These are phyloP conservation scores for Ramularia endophylla DNA, from an alignment of 2,329 filamentous ascomycete genomes.

Conservation along the genomic window DNA sequence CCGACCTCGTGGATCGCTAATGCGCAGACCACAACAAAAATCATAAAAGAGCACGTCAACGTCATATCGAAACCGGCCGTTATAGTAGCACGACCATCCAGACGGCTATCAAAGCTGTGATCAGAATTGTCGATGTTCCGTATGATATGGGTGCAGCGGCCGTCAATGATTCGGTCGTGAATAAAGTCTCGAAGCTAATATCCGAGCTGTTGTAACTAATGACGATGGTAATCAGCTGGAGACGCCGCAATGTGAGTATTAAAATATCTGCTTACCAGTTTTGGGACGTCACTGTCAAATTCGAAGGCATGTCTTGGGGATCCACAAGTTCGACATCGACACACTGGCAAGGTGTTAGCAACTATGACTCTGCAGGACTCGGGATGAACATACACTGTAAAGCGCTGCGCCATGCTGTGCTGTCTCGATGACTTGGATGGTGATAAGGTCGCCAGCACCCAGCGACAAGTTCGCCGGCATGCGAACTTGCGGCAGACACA, in stretches of 20 bases:
- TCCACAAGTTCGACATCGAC: conserved; percentile 91
- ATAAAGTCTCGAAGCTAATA: conserved; percentile 71
- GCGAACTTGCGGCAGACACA: conserved; percentile 86
- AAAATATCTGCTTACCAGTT: conserved; percentile 54
- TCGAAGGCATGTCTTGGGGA: conserved; percentile 60
- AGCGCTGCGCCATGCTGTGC: conserved; percentile 78
- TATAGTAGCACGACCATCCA: neutral
- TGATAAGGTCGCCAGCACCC: conserved; percentile 80
- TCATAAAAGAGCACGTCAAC: too few relatives aligned
- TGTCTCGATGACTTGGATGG: conserved; percentile 79
- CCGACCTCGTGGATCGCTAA: too few relatives aligned
- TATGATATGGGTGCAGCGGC: conserved; percentile 6
- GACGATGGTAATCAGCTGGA: too few relatives aligned
- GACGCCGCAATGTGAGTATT: too few relatives aligned
- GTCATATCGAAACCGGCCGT: neutral
- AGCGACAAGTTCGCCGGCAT: conserved; percentile 63
- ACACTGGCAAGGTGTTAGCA: conserved; percentile 63
- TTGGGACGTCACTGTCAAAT: conserved; percentile 59
- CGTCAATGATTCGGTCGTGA: conserved; percentile 46
- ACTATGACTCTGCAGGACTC: neutral
- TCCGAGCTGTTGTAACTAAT: conserved; percentile 66
- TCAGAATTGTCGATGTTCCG: neutral
- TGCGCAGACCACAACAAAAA: too few relatives aligned
- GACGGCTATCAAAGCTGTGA: neutral
- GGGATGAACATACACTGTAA: conserved; percentile 60